Evolutionary conservation across 441 rosid genomes (phyloP), one percentile per base, ranked within the genome.

Genomic region (Hypseocharis bilobata): DNA sequence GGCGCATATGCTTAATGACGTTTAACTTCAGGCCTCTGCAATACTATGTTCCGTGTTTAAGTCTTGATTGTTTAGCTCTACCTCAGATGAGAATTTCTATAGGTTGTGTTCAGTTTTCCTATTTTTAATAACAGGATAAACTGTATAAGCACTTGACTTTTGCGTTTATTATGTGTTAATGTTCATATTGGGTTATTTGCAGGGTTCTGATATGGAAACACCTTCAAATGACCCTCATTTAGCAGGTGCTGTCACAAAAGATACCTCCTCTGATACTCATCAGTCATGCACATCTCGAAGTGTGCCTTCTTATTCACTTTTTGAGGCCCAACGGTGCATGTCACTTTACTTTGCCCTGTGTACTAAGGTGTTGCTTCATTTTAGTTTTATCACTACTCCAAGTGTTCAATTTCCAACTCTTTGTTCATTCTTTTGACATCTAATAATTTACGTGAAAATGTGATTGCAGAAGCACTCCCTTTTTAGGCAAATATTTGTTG

Each of bases 291-390:
- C 80, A 47, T 75, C 78, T 56, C 74, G 77, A 63, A 78, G 71
- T 16, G 16, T 57, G 34, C 74, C 86, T 63, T 74, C 84, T 63
- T 69, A 67, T 72, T 81, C 91, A 62, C 60, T 82, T 29, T 25
- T 80, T 47, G 96, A 86, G 80, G 98, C 96, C 55, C 96, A 91
- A 80, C 90, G 82, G 71, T 84, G 91, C 85, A 73, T 89, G 90
- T 86, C 99, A 70, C 82, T 94, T 65, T 91, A 86, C 81, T 94
- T 91, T 86, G 98, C 98, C 55, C 84, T 94, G 59, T 94, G 99
- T 81, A 94, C 99, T 70, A 94, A 94, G 96, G 99, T 94, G 71
- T 59, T 69, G 23, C 57, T 74, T 60, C 16, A 22, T 54, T 66
- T 72, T 42, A 17, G 55, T 61, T 38, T 32, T 34, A 64, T 64